phyloP scores from a whole-genome alignment of 495 filamentous ascomycete species.

The Sabuloglossum arenarium region DNA sequence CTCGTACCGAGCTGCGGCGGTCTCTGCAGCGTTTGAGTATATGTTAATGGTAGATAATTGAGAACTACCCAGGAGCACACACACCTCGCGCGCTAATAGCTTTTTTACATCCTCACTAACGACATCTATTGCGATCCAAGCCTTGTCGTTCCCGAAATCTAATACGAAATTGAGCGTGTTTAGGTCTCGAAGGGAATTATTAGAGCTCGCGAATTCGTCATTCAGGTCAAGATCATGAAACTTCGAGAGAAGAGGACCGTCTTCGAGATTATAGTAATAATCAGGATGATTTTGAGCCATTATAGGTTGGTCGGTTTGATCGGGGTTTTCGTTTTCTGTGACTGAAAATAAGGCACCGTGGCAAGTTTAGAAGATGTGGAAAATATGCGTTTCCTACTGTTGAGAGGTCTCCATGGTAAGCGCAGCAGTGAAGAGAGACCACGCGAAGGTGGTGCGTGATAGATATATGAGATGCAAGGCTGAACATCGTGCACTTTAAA shows the following conservation, averaged over 20 bases:
- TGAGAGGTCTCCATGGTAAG: background rate
- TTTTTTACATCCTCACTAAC: slow-evolving; percentile 20
- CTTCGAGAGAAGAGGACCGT: background rate
- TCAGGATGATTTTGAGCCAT: background rate
- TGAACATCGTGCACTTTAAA: background rate
- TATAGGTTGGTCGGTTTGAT: no score
- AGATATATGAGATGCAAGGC: background rate
- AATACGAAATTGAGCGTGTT: slow-evolving; percentile 37
- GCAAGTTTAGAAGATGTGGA: background rate
- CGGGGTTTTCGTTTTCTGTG: no score
- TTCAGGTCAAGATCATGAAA: background rate
- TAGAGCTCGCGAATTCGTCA: background rate
- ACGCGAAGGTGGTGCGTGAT: background rate
- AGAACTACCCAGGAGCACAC: background rate
- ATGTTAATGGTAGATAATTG: background rate
- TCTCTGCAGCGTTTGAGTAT: background rate
- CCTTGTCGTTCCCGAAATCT: slow-evolving; percentile 44
- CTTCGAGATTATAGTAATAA: background rate
- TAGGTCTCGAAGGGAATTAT: background rate
- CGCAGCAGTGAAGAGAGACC: background rate
- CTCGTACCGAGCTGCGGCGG: slow-evolving; percentile 9
- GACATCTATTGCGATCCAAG: slow-evolving; percentile 41
- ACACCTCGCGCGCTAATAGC: slow-evolving; percentile 13
- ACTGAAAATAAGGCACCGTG: no score
- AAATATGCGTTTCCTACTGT: background rate